Evolutionary conservation across 202 grass and related monocot species (phyloP).

Genomic region (Schoenoplectus tabernaemontani): DNA sequence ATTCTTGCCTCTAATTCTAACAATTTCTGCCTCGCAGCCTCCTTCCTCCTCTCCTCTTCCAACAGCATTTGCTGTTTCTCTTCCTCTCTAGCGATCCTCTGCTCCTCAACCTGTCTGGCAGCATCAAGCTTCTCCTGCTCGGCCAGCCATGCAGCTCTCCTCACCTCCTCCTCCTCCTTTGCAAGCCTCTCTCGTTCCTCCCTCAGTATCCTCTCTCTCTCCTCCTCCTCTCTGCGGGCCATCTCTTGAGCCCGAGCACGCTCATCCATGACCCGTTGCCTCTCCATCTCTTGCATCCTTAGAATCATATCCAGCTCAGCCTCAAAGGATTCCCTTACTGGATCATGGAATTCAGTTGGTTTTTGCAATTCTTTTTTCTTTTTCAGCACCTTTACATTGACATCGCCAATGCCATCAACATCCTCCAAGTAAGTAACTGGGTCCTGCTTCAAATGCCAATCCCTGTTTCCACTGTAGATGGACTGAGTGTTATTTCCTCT

Average conservation of each 20-base stretch:
- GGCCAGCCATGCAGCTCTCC: constrained; percentile 53
- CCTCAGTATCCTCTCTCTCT: constrained; percentile 65
- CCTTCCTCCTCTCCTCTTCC: constrained; percentile 90
- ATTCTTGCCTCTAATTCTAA: constrained; percentile 84
- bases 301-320: constrained; percentile 86
- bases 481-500: constrained; percentile 46
- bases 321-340: constrained; percentile 89
- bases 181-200: constrained; percentile 62
- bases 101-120: constrained; percentile 65
- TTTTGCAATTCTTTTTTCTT: constrained; percentile 71
- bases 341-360: constrained; percentile 69
- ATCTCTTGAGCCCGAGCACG: constrained; percentile 59
- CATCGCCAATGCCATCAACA: constrained; percentile 45
- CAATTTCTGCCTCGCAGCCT: constrained; percentile 76
- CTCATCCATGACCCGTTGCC: constrained; percentile 62
- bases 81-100: constrained; percentile 81
- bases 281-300: constrained; percentile 79
- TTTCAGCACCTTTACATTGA: constrained; percentile 70
- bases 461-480: constrained; percentile 43
- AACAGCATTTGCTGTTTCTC: constrained; percentile 49
- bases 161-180: constrained; percentile 67
- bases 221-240: constrained; percentile 68
- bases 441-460: constrained; percentile 43
- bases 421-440: constrained; percentile 41
- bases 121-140: constrained; percentile 83